These are phyloP conservation scores for Encephalitozoon romaleae DNA, from an alignment of 371 early-diverging fungal species.

Conservation along the genomic window DNA sequence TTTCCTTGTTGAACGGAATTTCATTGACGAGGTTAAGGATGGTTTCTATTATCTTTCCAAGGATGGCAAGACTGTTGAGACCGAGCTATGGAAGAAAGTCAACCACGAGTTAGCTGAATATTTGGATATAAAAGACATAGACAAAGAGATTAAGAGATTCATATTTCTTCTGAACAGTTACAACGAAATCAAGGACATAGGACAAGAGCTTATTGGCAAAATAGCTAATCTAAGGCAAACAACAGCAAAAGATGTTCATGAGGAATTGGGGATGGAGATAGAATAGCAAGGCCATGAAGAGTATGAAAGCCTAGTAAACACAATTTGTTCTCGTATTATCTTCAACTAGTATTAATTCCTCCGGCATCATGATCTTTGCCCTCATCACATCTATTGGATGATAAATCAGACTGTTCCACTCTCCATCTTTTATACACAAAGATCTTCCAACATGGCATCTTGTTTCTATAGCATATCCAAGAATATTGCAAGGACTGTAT, in stretches of 20 bases:
- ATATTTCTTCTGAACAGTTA: slow-evolving; percentile 53
- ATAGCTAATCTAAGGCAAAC: slow-evolving; percentile 48
- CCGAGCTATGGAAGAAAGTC: slow-evolving; percentile 20
- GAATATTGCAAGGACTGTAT: slow-evolving; percentile 22
- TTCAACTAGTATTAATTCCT: background rate
- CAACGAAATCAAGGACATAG: slow-evolving; percentile 58
- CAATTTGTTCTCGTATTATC: background rate
- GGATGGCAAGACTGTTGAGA: slow-evolving; percentile 14
- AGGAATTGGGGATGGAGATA: slow-evolving; percentile 33
- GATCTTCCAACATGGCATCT: slow-evolving; percentile 33
- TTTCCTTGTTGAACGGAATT: slow-evolving; percentile 7
- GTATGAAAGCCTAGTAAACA: background rate
- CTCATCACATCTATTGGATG: background rate
- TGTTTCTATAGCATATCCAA: slow-evolving; percentile 41
- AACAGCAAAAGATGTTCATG: slow-evolving; percentile 43
- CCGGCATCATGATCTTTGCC: background rate
- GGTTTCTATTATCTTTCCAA: slow-evolving; percentile 34
- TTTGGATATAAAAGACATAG: slow-evolving; percentile 35
- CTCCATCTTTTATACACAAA: slow-evolving; percentile 21
- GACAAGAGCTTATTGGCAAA: slow-evolving; percentile 49
- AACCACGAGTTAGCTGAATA: slow-evolving; percentile 6
- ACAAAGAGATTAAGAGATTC: slow-evolving; percentile 41
- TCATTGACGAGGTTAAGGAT: slow-evolving; percentile 19
- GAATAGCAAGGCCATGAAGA: background rate
- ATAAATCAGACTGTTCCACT: background rate